phyloP scores from a whole-genome alignment of 1,139 yeast genomes.

The Candida freyschussii region DNA sequence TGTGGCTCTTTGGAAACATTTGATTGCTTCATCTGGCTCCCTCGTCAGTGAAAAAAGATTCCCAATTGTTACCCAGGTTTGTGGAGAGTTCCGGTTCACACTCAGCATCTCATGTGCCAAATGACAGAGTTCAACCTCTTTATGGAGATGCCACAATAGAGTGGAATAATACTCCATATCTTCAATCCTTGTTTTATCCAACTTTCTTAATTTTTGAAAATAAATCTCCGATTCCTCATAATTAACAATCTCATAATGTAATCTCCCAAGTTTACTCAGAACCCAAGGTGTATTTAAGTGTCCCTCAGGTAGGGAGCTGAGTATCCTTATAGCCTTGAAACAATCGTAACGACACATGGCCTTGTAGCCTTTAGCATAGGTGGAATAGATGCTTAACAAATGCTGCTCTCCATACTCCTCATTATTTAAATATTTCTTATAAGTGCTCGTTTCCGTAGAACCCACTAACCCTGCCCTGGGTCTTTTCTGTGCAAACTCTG shows the following conservation, averaged over 20 bases:
- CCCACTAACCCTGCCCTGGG: conserved; percentile 14
- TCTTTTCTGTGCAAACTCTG: conserved; percentile 20
- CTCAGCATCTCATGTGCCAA: conserved; percentile 79
- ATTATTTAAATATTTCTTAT: conserved; percentile 24
- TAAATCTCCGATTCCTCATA: conserved; percentile 70
- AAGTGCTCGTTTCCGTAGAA: conserved; percentile 8
- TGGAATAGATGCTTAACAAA: conserved; percentile 48
- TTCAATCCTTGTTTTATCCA: conserved; percentile 75
- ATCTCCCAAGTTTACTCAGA: conserved; percentile 68
- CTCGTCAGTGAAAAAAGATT: conserved; percentile 78
- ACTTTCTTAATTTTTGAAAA: conserved; percentile 55
- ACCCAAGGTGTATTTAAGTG: conserved; percentile 86
- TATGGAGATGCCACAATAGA: conserved; percentile 86
- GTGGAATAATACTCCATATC: conserved; percentile 95
- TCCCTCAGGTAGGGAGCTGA: conserved; percentile 56
- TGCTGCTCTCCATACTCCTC: conserved; percentile 41
- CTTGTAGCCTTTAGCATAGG: conserved; percentile 61
- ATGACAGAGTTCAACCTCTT: conserved; percentile 73
- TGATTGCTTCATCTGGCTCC: conserved; percentile 88
- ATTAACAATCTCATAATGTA: conserved; percentile 84
- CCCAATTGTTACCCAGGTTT: conserved; percentile 92
- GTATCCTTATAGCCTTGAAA: conserved; percentile 67
- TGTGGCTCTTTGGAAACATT: conserved; percentile 78
- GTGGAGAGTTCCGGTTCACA: conserved; percentile 59
- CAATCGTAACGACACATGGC: conserved; percentile 71